phyloP scores from a whole-genome alignment of 257 asterid genomes.

The Nyctanthes arbortristis region DNA sequence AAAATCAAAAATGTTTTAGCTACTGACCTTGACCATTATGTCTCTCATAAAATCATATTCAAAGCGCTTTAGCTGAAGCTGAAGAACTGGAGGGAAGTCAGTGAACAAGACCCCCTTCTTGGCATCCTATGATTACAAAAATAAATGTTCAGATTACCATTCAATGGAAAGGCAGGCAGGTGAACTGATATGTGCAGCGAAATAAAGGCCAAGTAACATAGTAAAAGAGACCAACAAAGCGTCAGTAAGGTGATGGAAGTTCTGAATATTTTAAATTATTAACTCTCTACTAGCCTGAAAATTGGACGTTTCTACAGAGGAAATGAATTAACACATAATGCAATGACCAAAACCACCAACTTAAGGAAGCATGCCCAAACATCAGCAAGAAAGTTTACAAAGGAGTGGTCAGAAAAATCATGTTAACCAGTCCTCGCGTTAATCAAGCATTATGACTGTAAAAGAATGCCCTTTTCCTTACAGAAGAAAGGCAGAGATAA shows the following conservation, averaged over 20 bases:
- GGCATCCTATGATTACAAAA: constrained; percentile 51
- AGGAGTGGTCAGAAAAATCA: background rate
- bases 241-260: background rate
- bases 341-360: background rate
- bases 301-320: background rate
- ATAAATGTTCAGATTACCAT: background rate
- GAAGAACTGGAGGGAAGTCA: constrained; percentile 70
- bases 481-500: background rate
- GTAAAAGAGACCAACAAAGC: background rate
- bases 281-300: background rate
- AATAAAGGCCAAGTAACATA: background rate
- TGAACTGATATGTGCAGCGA: background rate
- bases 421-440: background rate
- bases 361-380: background rate
- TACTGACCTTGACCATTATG: constrained; percentile 66
- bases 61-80: constrained; percentile 68
- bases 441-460: background rate
- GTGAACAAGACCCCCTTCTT: constrained; percentile 64
- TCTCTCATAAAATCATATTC: constrained; percentile 66
- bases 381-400: background rate
- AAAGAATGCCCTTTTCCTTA: background rate
- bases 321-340: background rate
- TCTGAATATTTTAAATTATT: background rate
- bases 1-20: background rate
- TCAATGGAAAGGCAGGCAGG: background rate